phyloP scores from a whole-genome alignment of 805 yeast species.

The Zygoascus flipseniorum region DNA sequence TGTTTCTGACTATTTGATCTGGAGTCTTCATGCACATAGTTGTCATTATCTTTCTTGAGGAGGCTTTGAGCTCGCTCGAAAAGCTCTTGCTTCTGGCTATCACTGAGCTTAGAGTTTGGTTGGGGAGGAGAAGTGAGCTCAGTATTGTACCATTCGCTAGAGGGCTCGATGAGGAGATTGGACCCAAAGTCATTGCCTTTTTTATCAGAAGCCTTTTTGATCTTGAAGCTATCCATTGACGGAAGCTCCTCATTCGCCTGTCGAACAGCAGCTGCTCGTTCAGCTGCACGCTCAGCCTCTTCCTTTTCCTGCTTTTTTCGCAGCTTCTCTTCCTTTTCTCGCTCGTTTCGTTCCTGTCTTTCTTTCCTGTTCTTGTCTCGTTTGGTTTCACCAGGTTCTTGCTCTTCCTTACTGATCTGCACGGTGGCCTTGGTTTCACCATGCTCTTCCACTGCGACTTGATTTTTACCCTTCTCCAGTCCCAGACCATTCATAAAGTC shows the following conservation, averaged over 20 bases:
- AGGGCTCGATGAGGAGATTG: conserved; percentile 45
- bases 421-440: conserved; percentile 16
- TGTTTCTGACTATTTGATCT: conserved; percentile 73
- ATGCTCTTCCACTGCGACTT: conserved; percentile 27
- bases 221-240: background rate
- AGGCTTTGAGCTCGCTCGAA: conserved; percentile 57
- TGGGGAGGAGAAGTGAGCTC: conserved; percentile 30
- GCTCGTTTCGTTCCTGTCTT: conserved; percentile 21
- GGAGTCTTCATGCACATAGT: conserved; percentile 64
- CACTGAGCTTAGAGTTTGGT: conserved; percentile 20
- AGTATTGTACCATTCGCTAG: conserved; percentile 71
- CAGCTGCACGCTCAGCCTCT: conserved; percentile 16
- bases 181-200: conserved; percentile 14
- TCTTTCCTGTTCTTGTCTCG: conserved; percentile 25
- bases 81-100: conserved; percentile 49
- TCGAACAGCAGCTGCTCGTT: conserved; percentile 14
- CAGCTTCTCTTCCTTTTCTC: background rate
- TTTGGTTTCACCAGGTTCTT: conserved; percentile 25
- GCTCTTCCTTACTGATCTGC: background rate
- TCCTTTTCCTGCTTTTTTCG: conserved; percentile 1
- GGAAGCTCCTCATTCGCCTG: conserved; percentile 17
- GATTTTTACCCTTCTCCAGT: conserved; percentile 34
- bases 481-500: conserved; percentile 64
- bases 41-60: conserved; percentile 60
- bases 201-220: conserved; percentile 4